Percentiles rank a stretch among this genome's conserved stretches.
These are phyloP conservation scores for Fusarium sp. DNA, from an alignment of 2,329 filamentous ascomycete genomes.

Conservation along the genomic window DNA sequence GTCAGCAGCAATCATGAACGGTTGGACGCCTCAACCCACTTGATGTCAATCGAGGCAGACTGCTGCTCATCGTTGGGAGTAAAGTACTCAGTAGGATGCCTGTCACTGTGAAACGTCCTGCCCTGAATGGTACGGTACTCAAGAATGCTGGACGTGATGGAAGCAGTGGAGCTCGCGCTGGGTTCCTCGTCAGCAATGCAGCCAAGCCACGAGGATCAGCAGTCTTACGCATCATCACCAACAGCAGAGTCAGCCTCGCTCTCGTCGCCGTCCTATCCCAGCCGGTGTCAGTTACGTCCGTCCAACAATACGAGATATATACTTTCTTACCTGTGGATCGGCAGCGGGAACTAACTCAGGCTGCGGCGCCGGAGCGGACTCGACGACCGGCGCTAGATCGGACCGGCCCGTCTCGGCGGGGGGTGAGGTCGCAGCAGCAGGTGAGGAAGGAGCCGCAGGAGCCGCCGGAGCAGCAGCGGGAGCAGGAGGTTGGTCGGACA, in stretches of 20 bases:
- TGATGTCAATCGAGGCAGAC: slow-evolving; percentile 46
- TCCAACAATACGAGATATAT: background rate
- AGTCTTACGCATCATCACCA: slow-evolving; percentile 33
- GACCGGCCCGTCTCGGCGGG: slow-evolving; percentile 22
- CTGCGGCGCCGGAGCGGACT: slow-evolving; percentile 30
- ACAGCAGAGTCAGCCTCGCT: slow-evolving; percentile 34
- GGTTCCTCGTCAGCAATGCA: slow-evolving; percentile 2
- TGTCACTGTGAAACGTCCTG: slow-evolving; percentile 45
- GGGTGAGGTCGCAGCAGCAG: background rate
- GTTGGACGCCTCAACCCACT: slow-evolving; percentile 11
- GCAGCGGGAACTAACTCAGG: slow-evolving; percentile 37
- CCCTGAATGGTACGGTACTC: slow-evolving; percentile 46
- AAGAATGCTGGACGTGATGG: slow-evolving; percentile 43
- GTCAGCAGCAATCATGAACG: background rate
- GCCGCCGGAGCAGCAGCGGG: background rate
- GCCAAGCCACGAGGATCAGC: background rate
- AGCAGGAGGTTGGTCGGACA: slow-evolving; percentile 25
- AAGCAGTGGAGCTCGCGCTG: slow-evolving; percentile 46
- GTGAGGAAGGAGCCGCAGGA: background rate
- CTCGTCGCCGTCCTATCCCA: slow-evolving; percentile 29
- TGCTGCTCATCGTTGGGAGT: slow-evolving; percentile 47
- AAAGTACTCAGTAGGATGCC: slow-evolving; percentile 44
- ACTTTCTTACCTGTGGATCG: slow-evolving; percentile 31
- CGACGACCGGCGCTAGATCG: slow-evolving; percentile 28
- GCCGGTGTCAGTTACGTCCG: background rate